phyloP scores from a whole-genome alignment of 2,329 filamentous ascomycete genomes.

The Beauveria sp. region DNA sequence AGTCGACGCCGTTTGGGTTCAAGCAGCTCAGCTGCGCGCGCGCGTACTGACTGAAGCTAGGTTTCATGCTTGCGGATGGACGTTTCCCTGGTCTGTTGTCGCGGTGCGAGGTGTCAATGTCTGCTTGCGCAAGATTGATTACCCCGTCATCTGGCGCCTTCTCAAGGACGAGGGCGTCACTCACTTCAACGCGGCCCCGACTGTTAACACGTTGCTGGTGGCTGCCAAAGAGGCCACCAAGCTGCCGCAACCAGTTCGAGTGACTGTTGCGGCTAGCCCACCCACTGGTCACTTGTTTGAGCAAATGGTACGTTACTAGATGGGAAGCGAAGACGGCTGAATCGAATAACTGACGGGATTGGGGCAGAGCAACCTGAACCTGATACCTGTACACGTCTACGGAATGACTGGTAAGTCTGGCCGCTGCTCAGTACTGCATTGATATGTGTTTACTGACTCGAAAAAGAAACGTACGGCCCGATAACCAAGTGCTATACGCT shows the following conservation, averaged over 20 bases:
- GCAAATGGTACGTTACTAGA: conserved; percentile 59
- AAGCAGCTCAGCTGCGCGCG: too few relatives aligned
- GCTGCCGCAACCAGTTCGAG: conserved; percentile 64
- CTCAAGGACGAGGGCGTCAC: conserved; percentile 82
- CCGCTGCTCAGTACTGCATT: neutral
- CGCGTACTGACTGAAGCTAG: conserved; percentile 21
- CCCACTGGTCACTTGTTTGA: conserved; percentile 87
- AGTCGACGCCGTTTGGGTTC: conserved; percentile 30
- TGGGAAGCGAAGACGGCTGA: neutral
- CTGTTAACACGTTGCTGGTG: conserved; percentile 90
- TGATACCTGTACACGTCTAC: conserved; percentile 89
- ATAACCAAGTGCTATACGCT: conserved; percentile 91
- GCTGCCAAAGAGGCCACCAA: conserved; percentile 65
- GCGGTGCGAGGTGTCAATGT: conserved; percentile 92
- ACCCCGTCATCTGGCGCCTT: conserved; percentile 82
- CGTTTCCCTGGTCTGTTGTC: conserved; percentile 88
- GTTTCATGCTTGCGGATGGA: conserved; percentile 70
- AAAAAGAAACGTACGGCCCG: conserved; percentile 79
- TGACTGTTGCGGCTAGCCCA: conserved; percentile 88
- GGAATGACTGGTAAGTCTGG: conserved; percentile 49
- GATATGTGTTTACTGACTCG: neutral
- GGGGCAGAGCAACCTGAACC: conserved; percentile 54
- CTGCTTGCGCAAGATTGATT: conserved; percentile 91
- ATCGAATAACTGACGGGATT: neutral
- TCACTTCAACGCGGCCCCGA: conserved; percentile 93